A percentile compares a stretch with the other conserved stretches of the same genome.
These are phyloP conservation scores for Sporisorium reilianum DNA, from an alignment of 1,284 basidiomycete genomes.

Conservation along the genomic window DNA sequence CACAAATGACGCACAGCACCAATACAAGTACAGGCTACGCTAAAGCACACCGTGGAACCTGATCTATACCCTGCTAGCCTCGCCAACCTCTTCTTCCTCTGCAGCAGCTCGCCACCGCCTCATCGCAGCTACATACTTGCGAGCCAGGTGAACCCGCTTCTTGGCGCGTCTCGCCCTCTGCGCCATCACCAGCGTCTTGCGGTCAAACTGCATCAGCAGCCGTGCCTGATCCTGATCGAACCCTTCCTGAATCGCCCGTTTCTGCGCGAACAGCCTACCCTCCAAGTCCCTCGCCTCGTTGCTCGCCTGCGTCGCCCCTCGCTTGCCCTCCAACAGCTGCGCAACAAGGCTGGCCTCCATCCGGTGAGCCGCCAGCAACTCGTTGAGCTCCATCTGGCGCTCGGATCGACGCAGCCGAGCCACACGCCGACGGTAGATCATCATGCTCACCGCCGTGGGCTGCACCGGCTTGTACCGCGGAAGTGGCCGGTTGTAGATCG, in stretches of 20 bases:
- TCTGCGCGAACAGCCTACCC: constrained; percentile 7
- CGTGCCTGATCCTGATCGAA: constrained; percentile 54
- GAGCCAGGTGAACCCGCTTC: constrained; percentile 27
- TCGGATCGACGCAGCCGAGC: constrained; percentile 43
- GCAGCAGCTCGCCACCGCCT: constrained; percentile 12
- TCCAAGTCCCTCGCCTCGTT: constrained; percentile 16
- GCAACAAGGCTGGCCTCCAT: constrained; percentile 6
- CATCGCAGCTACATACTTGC: constrained; percentile 24
- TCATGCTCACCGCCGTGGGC: constrained; percentile 62
- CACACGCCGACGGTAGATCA: constrained; percentile 58
- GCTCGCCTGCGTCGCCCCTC: neutral
- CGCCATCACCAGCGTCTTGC: constrained; percentile 51
- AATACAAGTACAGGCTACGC: constrained; percentile 2
- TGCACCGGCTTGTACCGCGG: constrained; percentile 67
- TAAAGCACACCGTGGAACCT: neutral
- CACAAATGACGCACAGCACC: neutral
- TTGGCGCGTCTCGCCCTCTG: constrained; percentile 53
- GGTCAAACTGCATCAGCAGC: constrained; percentile 46
- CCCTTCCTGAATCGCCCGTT: constrained; percentile 15
- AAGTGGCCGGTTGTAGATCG: constrained; percentile 60
- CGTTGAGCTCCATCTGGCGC: constrained; percentile 42
- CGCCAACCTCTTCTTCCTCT: neutral
- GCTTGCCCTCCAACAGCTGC: constrained; percentile 5
- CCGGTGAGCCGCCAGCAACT: constrained; percentile 30
- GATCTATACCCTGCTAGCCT: neutral